Evolutionary conservation across 1,139 yeast species (phyloP).

Genomic region (Geotrichum citri-aurantii): DNA sequence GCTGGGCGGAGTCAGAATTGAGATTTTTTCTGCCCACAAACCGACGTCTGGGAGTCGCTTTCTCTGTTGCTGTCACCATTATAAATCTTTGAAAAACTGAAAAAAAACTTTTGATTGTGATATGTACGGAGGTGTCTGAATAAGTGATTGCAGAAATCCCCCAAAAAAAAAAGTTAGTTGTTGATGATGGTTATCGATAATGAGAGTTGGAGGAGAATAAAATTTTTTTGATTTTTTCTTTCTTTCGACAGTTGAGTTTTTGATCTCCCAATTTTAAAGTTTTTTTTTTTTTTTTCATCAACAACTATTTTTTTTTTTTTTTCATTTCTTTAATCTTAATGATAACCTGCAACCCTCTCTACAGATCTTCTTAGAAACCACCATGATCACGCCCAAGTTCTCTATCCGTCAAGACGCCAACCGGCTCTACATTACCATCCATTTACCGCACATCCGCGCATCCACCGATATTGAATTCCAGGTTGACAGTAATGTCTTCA

Average conservation of each 20-base stretch:
- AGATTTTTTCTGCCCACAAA: slow-evolving; percentile 18
- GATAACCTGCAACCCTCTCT: background rate
- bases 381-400: slow-evolving; percentile 85
- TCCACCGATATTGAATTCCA: slow-evolving; percentile 64
- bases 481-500: slow-evolving; percentile 64
- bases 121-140: background rate
- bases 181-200: background rate
- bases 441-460: slow-evolving; percentile 52
- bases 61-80: background rate
- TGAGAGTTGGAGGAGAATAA: background rate
- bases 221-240: background rate
- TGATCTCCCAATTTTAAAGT: background rate
- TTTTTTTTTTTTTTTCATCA: too few relatives aligned
- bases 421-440: slow-evolving; percentile 47
- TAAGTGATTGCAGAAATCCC: background rate
- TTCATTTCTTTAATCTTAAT: too few relatives aligned
- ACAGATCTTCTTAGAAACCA: background rate
- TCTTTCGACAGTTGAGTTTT: background rate
- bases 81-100: background rate
- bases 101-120: too few relatives aligned
- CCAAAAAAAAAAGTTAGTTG: too few relatives aligned
- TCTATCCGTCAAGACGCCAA: slow-evolving; percentile 71
- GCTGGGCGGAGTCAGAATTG: background rate
- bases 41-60: slow-evolving; percentile 12
- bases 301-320: too few relatives aligned